Base-by-base conservation (phyloP, 805 yeast genomes). In the Suhomyces xylopsoci region DNA sequence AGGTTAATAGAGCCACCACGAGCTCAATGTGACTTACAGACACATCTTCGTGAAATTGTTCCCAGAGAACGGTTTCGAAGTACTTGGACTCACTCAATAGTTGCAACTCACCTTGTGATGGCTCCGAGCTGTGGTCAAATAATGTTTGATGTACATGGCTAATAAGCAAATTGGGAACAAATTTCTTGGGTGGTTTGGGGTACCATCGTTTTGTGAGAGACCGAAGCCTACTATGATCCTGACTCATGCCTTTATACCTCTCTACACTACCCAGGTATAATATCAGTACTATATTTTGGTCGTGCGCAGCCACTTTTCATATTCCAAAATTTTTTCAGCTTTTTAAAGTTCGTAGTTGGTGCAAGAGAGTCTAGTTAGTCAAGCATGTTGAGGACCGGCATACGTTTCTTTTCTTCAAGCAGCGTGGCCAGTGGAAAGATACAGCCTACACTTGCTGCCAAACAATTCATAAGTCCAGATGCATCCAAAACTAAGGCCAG, bases 1-100 rank as follows among this genome's bases (percentile, higher is more conserved):
- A 43, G 20, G n/a, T 51, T 2, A 61, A 14, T 10, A 67, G 30
- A 26, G 66, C 47, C 4, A 67, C 63, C 8, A 77, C 61, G 46
- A 71, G 58, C 36, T 72, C 71, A 4, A 79, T 62, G 57, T 79
- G 82, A 25, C 67, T 70, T 45, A 67, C 61, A 2, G 78, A 64
- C 7, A 70, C 65, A 52, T 77, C 79, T 9, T 63, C 64, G 47
- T 71, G 70, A 52, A 77, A 76, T 42, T 63, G 56, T 10, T 65
- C 67, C 83, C 82, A 80, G 12, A 76, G 62, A 22, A 70, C 67
- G n/a, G 62, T 55, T 17, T 56, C 47, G 34, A 71, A 63, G 54
- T 61, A 70, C 19, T 53, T 58, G 1, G 68, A 52, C 7, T 54
- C 55, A 3, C 50, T 15, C 36, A 65, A 51, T 5, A 56, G 50